phyloP scores from a whole-genome alignment of 192 early-diverging fungal genomes.

The Podila horticola region DNA sequence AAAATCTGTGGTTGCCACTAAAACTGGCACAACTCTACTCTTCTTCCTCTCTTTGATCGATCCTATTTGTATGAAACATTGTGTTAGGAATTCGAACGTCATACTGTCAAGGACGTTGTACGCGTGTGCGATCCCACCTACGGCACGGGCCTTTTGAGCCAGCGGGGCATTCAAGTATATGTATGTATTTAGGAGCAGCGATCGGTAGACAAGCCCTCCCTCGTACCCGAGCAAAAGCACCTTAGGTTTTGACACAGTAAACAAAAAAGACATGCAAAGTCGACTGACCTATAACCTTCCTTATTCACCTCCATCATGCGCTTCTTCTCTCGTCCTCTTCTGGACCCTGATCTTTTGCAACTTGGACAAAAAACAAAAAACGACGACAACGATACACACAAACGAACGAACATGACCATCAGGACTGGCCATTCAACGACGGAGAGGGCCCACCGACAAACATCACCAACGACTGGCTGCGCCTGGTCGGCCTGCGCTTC shows the following conservation, averaged over 20 bases:
- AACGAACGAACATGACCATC: background rate
- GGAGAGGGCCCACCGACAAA: slow-evolving; percentile 73
- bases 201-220: too few relatives aligned
- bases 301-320: background rate
- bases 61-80: slow-evolving; percentile 7
- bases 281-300: background rate
- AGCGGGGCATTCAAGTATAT: slow-evolving; percentile 73
- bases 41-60: background rate
- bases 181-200: slow-evolving; percentile 40
- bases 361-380: too few relatives aligned
- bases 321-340: background rate
- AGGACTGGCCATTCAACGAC: slow-evolving; percentile 77
- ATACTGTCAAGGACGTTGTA: slow-evolving; percentile 79
- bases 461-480: slow-evolving; percentile 73
- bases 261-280: too few relatives aligned
- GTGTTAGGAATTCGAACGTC: slow-evolving; percentile 73
- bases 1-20: background rate
- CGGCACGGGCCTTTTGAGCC: slow-evolving; percentile 57
- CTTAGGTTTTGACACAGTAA: too few relatives aligned
- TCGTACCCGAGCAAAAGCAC: too few relatives aligned
- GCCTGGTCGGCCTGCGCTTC: slow-evolving; percentile 68
- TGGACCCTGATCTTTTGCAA: background rate
- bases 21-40: background rate
- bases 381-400: background rate
- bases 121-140: slow-evolving; percentile 92